phyloP scores from a whole-genome alignment of 1,284 basidiomycete genomes.

The Phenoliferia sp. region DNA sequence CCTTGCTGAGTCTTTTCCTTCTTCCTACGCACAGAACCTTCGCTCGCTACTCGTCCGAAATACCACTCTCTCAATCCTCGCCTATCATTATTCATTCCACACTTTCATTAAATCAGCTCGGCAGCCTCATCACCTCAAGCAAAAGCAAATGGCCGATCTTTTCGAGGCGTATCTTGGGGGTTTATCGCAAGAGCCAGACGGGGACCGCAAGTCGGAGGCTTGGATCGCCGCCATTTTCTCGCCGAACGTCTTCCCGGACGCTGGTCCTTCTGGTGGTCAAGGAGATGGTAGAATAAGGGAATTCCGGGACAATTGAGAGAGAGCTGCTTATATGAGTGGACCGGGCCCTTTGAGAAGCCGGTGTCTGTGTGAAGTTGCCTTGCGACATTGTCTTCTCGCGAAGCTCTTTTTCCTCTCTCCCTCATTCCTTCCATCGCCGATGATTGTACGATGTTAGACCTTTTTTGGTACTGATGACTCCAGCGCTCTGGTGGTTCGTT shows the following conservation, averaged over 20 bases:
- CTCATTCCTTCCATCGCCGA: too few relatives aligned
- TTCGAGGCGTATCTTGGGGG: background rate
- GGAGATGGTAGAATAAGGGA: too few relatives aligned
- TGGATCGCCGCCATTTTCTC: background rate
- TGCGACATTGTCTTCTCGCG: too few relatives aligned
- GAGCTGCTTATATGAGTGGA: too few relatives aligned
- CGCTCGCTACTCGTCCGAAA: background rate
- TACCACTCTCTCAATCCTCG: background rate
- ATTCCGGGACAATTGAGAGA: too few relatives aligned
- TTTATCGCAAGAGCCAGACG: background rate
- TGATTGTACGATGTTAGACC: too few relatives aligned
- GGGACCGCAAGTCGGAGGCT: background rate
- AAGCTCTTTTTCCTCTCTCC: too few relatives aligned
- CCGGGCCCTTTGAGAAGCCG: too few relatives aligned
- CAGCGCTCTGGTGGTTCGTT: too few relatives aligned
- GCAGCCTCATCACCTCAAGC: background rate
- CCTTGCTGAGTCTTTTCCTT: background rate
- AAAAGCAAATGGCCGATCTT: background rate
- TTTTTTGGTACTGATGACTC: too few relatives aligned
- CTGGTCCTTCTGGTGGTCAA: too few relatives aligned
- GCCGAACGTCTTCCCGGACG: background rate
- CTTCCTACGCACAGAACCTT: background rate
- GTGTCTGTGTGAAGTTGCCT: too few relatives aligned
- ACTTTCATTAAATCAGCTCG: background rate
- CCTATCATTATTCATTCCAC: background rate